Conservation (phyloP, 2,329 filamentous ascomycete genomes). For the Tolypocladium paradoxum region DNA sequence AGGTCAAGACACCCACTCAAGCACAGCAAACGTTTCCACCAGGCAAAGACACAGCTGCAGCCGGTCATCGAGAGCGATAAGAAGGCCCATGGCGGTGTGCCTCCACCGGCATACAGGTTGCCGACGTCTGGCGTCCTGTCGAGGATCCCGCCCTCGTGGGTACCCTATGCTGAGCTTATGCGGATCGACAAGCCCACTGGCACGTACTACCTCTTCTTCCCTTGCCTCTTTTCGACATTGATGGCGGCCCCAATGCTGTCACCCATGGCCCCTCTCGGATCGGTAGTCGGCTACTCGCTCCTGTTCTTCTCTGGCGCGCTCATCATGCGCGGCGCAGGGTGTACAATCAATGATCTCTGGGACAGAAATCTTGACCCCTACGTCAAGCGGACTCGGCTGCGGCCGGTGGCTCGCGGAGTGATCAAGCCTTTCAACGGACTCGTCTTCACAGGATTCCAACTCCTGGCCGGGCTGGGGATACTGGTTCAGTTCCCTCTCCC, state of each 20-base stretch:
- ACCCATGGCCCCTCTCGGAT: slow-evolving; percentile 48
- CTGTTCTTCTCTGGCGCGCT: slow-evolving; percentile 69
- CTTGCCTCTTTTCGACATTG: slow-evolving; percentile 74
- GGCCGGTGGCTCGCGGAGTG: slow-evolving; percentile 72
- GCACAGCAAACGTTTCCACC: slow-evolving; percentile 13
- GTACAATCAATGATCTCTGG: slow-evolving; percentile 85
- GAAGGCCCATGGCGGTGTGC: not conserved
- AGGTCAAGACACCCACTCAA: slow-evolving; percentile 1
- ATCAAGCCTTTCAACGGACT: slow-evolving; percentile 62
- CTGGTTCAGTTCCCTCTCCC: slow-evolving; percentile 64
- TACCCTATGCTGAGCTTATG: slow-evolving; percentile 74
- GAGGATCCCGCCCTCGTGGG: slow-evolving; percentile 53
- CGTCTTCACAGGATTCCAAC: slow-evolving; percentile 63
- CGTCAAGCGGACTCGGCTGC: slow-evolving; percentile 62
- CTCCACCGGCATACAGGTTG: slow-evolving; percentile 42
- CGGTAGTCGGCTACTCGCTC: slow-evolving; percentile 52
- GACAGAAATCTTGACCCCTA: slow-evolving; percentile 78
- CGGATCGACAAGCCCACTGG: slow-evolving; percentile 74
- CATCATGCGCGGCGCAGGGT: slow-evolving; percentile 80
- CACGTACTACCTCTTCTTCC: slow-evolving; percentile 77
- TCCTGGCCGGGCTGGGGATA: slow-evolving; percentile 61
- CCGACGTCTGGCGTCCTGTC: slow-evolving; percentile 63
- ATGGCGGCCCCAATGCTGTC: slow-evolving; percentile 61
- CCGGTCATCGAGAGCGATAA: slow-evolving; percentile 1
- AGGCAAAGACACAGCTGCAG: slow-evolving; percentile 9